These are phyloP conservation scores for Isatis lusitanica DNA, from an alignment of 441 rosid species.

Conservation along the genomic window DNA sequence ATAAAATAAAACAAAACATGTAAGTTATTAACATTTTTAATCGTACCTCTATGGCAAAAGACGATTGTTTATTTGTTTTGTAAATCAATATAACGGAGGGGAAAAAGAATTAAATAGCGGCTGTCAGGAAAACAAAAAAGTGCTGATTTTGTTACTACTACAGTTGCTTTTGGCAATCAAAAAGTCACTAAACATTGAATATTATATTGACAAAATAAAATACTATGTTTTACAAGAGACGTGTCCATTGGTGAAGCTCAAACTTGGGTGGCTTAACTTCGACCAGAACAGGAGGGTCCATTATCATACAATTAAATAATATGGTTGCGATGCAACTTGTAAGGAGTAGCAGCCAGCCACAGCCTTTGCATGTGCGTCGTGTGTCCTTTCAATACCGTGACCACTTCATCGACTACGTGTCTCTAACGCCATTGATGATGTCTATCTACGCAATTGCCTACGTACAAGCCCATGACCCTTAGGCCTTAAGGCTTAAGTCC, in stretches of 20 bases:
- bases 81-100: not conserved
- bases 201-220: not conserved
- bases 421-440: constrained; percentile 1
- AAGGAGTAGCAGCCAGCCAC: not conserved
- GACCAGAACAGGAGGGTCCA: constrained; percentile 14
- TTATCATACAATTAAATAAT: constrained; percentile 5
- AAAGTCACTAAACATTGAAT: constrained; percentile 7
- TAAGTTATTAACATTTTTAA: no score
- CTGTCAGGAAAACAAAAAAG: not conserved
- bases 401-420: constrained; percentile 30
- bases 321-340: constrained; percentile 2
- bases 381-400: not conserved
- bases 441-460: constrained; percentile 3
- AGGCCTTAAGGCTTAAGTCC: not conserved
- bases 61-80: not conserved
- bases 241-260: constrained; percentile 29
- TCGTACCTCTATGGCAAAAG: no score
- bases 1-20: not conserved
- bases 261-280: constrained; percentile 27
- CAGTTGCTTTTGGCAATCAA: not conserved
- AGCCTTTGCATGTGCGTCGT: constrained; percentile 35
- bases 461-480: not conserved
- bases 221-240: not conserved
- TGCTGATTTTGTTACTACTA: not conserved
- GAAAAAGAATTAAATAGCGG: not conserved